These are phyloP conservation scores for Venturia aucupariae DNA, from an alignment of 2,329 filamentous ascomycete species.

Conservation along the genomic window DNA sequence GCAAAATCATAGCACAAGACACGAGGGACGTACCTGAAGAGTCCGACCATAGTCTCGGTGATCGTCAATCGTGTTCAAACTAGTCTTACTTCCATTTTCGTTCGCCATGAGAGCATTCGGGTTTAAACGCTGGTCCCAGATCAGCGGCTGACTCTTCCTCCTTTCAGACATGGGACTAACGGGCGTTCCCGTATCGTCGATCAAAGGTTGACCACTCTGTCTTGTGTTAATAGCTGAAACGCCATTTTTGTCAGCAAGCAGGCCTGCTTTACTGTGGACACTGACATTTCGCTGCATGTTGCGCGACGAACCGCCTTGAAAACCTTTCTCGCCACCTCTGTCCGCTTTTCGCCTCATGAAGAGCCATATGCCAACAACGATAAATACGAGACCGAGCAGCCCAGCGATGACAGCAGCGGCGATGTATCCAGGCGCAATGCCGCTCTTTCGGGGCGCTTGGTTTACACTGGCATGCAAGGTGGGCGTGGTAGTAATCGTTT, in stretches of 20 bases:
- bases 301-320: neutral
- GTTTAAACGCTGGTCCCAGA: conserved; percentile 41
- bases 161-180: conserved; percentile 27
- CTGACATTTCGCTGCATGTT: conserved; percentile 34
- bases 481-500: conserved; percentile 35
- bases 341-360: conserved; percentile 26
- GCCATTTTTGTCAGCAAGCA: conserved; percentile 22
- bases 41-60: conserved; percentile 39
- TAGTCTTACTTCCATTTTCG: conserved; percentile 37
- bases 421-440: conserved; percentile 33
- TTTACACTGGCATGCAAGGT: conserved; percentile 17
- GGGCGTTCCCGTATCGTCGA: conserved; percentile 1
- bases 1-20: neutral
- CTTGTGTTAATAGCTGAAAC: conserved; percentile 20
- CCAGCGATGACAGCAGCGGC: conserved; percentile 38
- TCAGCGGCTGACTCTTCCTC: conserved; percentile 34
- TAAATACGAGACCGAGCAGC: conserved; percentile 28
- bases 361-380: conserved; percentile 21
- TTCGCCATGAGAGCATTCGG: conserved; percentile 37
- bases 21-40: conserved; percentile 30
- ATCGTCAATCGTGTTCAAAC: conserved; percentile 38
- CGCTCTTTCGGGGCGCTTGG: conserved; percentile 18
- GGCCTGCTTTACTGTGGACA: conserved; percentile 39
- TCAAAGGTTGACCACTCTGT: conserved; percentile 19
- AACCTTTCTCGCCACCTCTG: conserved; percentile 14